Evolutionary conservation across 306 rosid species (phyloP), one percentile per base, ranked within the genome.

Genomic region (Biancaea sappan): DNA sequence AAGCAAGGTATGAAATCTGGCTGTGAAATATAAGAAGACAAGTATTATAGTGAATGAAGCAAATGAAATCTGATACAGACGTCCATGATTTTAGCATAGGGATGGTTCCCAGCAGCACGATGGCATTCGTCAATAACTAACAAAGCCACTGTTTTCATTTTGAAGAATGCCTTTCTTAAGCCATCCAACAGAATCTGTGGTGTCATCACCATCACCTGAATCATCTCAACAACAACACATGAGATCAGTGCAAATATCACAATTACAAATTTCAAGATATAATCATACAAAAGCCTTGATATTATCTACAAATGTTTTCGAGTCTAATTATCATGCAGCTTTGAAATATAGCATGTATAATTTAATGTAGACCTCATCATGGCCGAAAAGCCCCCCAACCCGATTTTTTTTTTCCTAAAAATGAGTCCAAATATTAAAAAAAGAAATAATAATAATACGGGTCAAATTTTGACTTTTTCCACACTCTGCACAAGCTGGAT

Each of bases 171-270:
- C 74, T 84, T 86, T 82, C 87, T 84, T 40, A 87, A 75, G 75
- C 81, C 86, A 84, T 90, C 89, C 79, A 86, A 76, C 63, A 90
- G 86, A 80, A 90, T 81, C 67, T 87, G 91, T 62, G 96, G 96
- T 54, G 96, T 87, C 96, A 90, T 90, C 22, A 90, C 91, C 72
- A 90, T 67, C 53, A 87, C 88, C 96, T 90, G 57, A 37, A 50
- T 60, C 13, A 69, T 53, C 54, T 22, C 31, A 44, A 12, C 25
- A 32, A 50, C 43, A 74, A 47, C 18, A 13, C 11, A 47, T 70
- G 40, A 40, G 63, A 69, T 38, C 26, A 5, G 71, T 14, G 18
- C 51, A 9, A 25, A 38, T 70, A 34, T 22, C 25, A 34, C 3
- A 35, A 10, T 4, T 63, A 38, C 18, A 63, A 4, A 35, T 21